These are phyloP conservation scores for Polysphondylium violaceum DNA, from an alignment of 78 protist species.

Conservation along the genomic window DNA sequence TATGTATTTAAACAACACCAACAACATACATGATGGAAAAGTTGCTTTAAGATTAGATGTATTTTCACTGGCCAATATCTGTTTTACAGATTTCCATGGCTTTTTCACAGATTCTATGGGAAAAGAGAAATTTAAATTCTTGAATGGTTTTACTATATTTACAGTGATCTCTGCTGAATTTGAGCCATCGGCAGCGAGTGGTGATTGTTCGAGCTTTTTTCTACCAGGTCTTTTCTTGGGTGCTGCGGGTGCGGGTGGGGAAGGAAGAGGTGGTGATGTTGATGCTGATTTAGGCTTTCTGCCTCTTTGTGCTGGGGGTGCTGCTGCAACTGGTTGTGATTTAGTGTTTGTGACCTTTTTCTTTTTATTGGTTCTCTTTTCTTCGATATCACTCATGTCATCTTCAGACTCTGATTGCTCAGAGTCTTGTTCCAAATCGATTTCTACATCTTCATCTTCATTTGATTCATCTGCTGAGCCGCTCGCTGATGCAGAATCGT, in stretches of 20 bases:
- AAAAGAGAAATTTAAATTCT: slow-evolving; percentile 24
- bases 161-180: neutral
- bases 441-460: neutral
- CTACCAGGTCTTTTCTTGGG: slow-evolving; percentile 38
- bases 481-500: no score
- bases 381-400: neutral
- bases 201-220: slow-evolving; percentile 1
- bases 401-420: neutral
- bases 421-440: neutral
- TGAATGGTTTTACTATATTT: slow-evolving; percentile 20
- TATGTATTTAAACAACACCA: neutral
- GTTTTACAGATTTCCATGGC: slow-evolving; percentile 56
- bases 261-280: neutral
- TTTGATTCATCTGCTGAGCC: neutral
- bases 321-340: neutral
- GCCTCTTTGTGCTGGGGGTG: neutral
- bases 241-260: neutral
- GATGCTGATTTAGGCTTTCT: neutral
- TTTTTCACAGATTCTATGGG: slow-evolving; percentile 6
- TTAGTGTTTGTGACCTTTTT: neutral
- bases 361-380: neutral
- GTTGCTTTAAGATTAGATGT: neutral
- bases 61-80: slow-evolving; percentile 24
- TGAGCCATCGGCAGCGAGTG: neutral
- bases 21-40: slow-evolving; percentile 38